Conservation (phyloP, 257 asterid genomes). For the Catharanthus roseus region DNA sequence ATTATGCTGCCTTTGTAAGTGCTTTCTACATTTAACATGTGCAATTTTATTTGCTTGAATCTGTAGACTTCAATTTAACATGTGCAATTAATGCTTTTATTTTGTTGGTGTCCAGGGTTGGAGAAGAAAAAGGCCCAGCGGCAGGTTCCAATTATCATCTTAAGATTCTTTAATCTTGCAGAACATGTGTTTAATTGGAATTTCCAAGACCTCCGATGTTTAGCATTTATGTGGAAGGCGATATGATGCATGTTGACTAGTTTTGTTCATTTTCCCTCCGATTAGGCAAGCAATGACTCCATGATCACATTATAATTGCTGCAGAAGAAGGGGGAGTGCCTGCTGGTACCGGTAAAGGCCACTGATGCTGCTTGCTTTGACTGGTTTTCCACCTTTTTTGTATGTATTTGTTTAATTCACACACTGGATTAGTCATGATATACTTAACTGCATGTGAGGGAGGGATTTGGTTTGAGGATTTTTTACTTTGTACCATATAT, state of each 20-base stretch:
- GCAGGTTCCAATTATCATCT: slow-evolving; percentile 84
- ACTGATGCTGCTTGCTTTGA: slow-evolving; percentile 17
- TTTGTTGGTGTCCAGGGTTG: slow-evolving; percentile 51
- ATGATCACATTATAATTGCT: slow-evolving; percentile 16
- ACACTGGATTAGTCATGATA: no score
- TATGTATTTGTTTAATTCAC: no score
- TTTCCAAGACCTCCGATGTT: not conserved
- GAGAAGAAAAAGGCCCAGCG: slow-evolving; percentile 72
- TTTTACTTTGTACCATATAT: no score
- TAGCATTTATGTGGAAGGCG: not conserved
- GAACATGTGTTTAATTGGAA: slow-evolving; percentile 17
- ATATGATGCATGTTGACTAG: slow-evolving; percentile 31
- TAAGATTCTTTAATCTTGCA: slow-evolving; percentile 27
- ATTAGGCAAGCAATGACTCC: slow-evolving; percentile 25
- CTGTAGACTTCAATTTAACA: slow-evolving; percentile 3
- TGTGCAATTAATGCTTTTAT: slow-evolving; percentile 1
- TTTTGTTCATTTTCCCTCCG: slow-evolving; percentile 30
- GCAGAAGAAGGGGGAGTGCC: slow-evolving; percentile 19
- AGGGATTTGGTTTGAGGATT: no score
- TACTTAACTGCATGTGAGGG: no score
- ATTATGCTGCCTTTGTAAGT: slow-evolving; percentile 85
- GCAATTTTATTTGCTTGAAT: slow-evolving; percentile 5
- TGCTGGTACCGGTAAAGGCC: slow-evolving; percentile 27
- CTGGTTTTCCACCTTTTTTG: no score
- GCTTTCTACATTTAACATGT: not conserved